Evolutionary conservation across 2,329 filamentous ascomycete genomes (phyloP), one percentile per base, ranked within the genome.

Genomic region (Ophiostoma piceae): DNA sequence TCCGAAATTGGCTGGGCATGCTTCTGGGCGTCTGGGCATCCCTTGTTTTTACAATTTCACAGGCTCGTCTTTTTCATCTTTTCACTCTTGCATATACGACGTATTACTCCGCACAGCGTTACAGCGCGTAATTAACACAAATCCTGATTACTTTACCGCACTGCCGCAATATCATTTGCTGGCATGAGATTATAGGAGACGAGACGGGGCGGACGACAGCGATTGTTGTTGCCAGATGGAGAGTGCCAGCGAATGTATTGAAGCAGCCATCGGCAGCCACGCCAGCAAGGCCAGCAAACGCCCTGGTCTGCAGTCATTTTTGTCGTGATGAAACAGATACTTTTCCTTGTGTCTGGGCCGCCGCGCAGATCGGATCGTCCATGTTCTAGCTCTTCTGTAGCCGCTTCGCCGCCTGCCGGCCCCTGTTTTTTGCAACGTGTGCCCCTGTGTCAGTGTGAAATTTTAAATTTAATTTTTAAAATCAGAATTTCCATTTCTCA

Each of bases 1-100:
- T 62, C 54, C 26, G 54, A 62, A 32, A 62, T 62, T 62, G 57
- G 51, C 57, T 62, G 57, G 51, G 51, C 47, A 54, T 26, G 16
- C 51, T 26, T 26, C 51, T 26, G 51, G 16, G 51, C 51, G 57
- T 35, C 57, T 62, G 57, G 57, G 57, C 57, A 62, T 62, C 57
- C 26, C 57, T 32, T 16, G 35, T 35, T 35, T 35, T 35, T 3
- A 6, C 35, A 35, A 29, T 14, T 60, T 11, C 26, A 16, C n/a
- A 22, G n/a, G 22, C 51, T 57, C n/a, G 7, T 19, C 8, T 35
- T 47, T 47, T n/a, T 47, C 43, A 47, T 47, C 43, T 7, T 47
- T 16, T 8, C 16, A 19, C 43, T 7, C n/a, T 29, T 29, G 51
- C 51, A 57, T 29, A 57, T 57, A 29, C 51, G 51, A 26, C 51